These are phyloP conservation scores for Graphilbum sp. DNA, from an alignment of 2,329 filamentous ascomycete species.

Conservation along the genomic window DNA sequence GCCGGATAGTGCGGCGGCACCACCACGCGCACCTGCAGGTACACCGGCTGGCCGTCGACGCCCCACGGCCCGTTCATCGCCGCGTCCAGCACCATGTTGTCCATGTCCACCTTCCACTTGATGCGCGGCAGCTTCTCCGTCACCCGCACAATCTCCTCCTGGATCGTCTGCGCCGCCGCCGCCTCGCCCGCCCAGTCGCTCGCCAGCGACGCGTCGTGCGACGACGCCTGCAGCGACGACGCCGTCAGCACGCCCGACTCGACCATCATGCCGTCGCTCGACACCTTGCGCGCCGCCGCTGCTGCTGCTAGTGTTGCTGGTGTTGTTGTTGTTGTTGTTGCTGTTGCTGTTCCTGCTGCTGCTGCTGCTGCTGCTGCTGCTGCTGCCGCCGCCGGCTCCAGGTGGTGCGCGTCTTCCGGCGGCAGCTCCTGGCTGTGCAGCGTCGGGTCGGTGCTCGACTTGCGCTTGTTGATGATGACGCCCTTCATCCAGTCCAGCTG, in stretches of 20 bases:
- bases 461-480: conserved; percentile 45
- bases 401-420: too few species aligned
- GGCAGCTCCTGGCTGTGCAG: neutral
- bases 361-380: neutral
- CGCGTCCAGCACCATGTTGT: conserved; percentile 39
- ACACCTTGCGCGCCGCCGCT: conserved; percentile 7
- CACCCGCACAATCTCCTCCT: conserved; percentile 48
- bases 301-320: neutral
- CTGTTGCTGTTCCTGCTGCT: neutral
- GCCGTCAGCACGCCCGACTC: conserved; percentile 15
- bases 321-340: neutral
- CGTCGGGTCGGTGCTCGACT: conserved; percentile 20
- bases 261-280: conserved; percentile 4
- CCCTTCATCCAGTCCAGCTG: conserved; percentile 57
- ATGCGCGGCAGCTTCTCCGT: conserved; percentile 46
- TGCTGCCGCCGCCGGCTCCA: too few species aligned
- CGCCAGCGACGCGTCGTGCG: conserved; percentile 35
- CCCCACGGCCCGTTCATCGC: conserved; percentile 52
- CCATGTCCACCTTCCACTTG: conserved; percentile 47
- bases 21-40: conserved; percentile 43
- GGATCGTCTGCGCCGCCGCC: conserved; percentile 44
- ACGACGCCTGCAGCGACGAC: conserved; percentile 24
- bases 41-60: conserved; percentile 35
- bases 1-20: conserved; percentile 45
- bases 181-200: conserved; percentile 44